These are phyloP conservation scores for Lachnellula subtilissima DNA, from an alignment of 2,329 filamentous ascomycete genomes.

Conservation along the genomic window DNA sequence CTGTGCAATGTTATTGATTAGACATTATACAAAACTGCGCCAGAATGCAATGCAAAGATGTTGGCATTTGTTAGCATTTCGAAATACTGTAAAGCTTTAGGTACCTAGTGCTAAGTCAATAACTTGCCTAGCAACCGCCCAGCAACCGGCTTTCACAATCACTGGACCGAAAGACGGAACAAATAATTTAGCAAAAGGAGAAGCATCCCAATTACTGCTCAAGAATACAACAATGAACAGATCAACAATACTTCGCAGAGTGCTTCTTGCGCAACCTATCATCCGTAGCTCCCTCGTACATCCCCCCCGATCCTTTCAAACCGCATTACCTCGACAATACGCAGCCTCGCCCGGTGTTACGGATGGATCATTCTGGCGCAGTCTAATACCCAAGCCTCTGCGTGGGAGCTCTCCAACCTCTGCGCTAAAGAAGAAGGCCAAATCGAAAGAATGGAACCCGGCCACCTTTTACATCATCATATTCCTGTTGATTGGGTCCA, in stretches of 20 bases:
- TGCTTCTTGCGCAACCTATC: conserved; percentile 22
- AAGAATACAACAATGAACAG: conserved; percentile 19
- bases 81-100: not conserved
- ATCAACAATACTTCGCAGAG: conserved; percentile 17
- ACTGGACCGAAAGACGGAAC: no score
- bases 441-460: conserved; percentile 68
- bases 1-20: conserved; percentile 26
- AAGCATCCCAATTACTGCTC: not conserved
- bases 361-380: conserved; percentile 55
- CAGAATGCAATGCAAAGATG: conserved; percentile 9
- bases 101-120: no score
- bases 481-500: conserved; percentile 84
- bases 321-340: conserved; percentile 17
- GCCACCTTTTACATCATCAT: conserved; percentile 79
- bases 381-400: conserved; percentile 63
- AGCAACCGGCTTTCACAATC: no score
- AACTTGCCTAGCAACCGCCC: no score
- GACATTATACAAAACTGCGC: conserved; percentile 29
- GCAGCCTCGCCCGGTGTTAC: conserved; percentile 35
- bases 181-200: not conserved
- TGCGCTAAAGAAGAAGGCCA: conserved; percentile 35
- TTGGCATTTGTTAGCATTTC: conserved; percentile 4
- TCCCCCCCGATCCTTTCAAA: conserved; percentile 2
- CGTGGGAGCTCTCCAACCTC: conserved; percentile 41
- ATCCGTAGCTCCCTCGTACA: conserved; percentile 20